Evolutionary conservation across 768 basidiomycete species (phyloP).

Genomic region (Candolleomyces eurysporus): DNA sequence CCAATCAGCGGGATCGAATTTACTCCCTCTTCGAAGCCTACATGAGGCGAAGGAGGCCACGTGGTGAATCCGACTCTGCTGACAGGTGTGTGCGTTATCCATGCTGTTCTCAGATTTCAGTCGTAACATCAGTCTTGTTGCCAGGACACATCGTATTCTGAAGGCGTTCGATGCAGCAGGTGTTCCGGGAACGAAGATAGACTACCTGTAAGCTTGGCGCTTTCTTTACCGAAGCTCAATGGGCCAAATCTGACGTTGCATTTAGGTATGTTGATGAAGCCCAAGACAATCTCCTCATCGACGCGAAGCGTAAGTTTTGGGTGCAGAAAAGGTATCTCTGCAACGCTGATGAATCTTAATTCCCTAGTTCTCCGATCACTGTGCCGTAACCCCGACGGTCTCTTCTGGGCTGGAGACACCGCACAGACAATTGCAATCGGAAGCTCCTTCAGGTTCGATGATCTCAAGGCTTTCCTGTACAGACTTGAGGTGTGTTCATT

Average conservation of each 20-base stretch:
- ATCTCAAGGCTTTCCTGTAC: constrained; percentile 65
- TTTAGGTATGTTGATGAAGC: constrained; percentile 70
- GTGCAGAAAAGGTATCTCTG: no score
- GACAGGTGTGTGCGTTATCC: constrained; percentile 45
- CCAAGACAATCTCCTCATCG: constrained; percentile 70
- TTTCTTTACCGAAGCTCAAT: neutral
- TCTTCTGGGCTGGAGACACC: constrained; percentile 84
- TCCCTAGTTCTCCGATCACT: constrained; percentile 57
- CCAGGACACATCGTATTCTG: constrained; percentile 53
- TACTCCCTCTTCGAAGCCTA: constrained; percentile 59
- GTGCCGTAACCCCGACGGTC: constrained; percentile 59
- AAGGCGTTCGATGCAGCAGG: constrained; percentile 25
- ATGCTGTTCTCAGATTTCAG: neutral
- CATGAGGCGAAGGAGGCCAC: constrained; percentile 38
- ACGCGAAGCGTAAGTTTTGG: constrained; percentile 48
- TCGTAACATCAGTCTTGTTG: neutral
- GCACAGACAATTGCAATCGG: constrained; percentile 76
- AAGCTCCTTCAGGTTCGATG: constrained; percentile 69
- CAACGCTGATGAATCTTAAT: neutral
- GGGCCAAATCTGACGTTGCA: neutral
- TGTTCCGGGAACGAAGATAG: constrained; percentile 42
- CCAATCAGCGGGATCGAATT: constrained; percentile 42
- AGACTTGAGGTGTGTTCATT: constrained; percentile 50
- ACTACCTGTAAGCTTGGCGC: constrained; percentile 49
- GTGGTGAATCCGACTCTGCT: constrained; percentile 51